A percentile compares a stretch with the other conserved stretches of the same genome.
These are phyloP conservation scores for Nemania sp. DNA, from an alignment of 2,329 filamentous ascomycete species.

Conservation along the genomic window DNA sequence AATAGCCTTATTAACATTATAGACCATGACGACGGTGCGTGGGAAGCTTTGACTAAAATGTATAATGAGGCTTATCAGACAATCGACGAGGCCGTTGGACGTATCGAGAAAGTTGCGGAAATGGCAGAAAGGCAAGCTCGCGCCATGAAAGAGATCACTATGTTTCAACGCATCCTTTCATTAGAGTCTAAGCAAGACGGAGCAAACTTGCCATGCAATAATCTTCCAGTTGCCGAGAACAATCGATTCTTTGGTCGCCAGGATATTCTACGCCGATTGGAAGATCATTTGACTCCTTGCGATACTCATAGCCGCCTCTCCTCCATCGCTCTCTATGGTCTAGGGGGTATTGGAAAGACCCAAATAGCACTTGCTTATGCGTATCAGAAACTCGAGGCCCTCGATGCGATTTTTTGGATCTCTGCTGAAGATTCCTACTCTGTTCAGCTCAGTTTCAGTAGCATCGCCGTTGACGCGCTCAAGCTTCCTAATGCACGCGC, in stretches of 20 bases:
- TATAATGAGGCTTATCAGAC: not conserved
- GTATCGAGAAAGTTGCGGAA: not conserved
- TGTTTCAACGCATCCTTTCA: not conserved
- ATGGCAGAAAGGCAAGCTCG: not conserved
- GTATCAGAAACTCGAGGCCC: not conserved
- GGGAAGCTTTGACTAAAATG: not conserved
- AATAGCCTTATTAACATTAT: not conserved
- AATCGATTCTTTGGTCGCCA: not conserved
- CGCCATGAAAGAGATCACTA: not conserved
- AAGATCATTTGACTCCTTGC: not conserved
- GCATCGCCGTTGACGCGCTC: slow-evolving; percentile 3
- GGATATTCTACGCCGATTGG: not conserved
- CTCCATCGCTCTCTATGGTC: not conserved
- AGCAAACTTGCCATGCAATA: not conserved
- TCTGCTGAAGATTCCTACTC: not conserved
- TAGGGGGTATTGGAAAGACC: slow-evolving; percentile 1
- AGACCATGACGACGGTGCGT: not conserved
- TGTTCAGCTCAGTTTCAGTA: not conserved
- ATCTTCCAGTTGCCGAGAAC: slow-evolving; percentile 2
- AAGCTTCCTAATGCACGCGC: not conserved
- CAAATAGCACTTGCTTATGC: slow-evolving; percentile 5
- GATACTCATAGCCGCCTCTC: not conserved
- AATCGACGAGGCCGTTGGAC: not conserved
- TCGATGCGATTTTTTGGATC: slow-evolving; percentile 1
- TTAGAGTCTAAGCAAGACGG: not conserved